These are phyloP conservation scores for Nemania sp. DNA, from an alignment of 2,329 filamentous ascomycete species.

Conservation along the genomic window DNA sequence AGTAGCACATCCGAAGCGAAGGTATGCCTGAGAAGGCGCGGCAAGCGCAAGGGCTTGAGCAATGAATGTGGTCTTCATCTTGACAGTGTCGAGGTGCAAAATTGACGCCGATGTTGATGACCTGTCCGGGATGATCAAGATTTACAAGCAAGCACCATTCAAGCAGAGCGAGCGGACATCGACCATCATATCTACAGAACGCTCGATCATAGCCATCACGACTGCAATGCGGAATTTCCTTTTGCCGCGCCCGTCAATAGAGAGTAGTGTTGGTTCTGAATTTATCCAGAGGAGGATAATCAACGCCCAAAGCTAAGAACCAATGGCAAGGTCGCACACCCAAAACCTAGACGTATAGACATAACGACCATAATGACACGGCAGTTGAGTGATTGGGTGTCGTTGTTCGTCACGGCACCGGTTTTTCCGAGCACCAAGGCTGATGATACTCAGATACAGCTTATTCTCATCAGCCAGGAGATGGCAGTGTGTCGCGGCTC, in stretches of 20 bases:
- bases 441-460: slow-evolving; percentile 24
- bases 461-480: slow-evolving; percentile 17
- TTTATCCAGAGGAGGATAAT: slow-evolving; percentile 35
- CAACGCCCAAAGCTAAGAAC: slow-evolving; percentile 21
- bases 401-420: slow-evolving; percentile 22
- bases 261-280: slow-evolving; percentile 30
- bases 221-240: slow-evolving; percentile 21
- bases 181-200: slow-evolving; percentile 19
- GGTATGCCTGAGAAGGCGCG: slow-evolving; percentile 32
- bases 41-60: slow-evolving; percentile 32
- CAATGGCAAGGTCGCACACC: slow-evolving; percentile 24
- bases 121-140: slow-evolving; percentile 21
- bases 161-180: slow-evolving; percentile 18
- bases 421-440: slow-evolving; percentile 31
- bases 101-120: slow-evolving; percentile 25
- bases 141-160: slow-evolving; percentile 10
- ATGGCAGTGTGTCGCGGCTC: slow-evolving; percentile 14
- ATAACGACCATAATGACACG: slow-evolving; percentile 25
- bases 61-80: slow-evolving; percentile 34
- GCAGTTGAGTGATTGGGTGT: slow-evolving; percentile 36
- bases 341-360: slow-evolving; percentile 22
- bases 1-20: slow-evolving; percentile 36
- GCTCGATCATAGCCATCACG: slow-evolving; percentile 10
- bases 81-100: slow-evolving; percentile 40
- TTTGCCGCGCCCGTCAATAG: slow-evolving; percentile 31